Evolutionary conservation across 495 filamentous ascomycete genomes (phyloP), one percentile per base, ranked within the genome.

Genomic region (Penicillium fimorum): DNA sequence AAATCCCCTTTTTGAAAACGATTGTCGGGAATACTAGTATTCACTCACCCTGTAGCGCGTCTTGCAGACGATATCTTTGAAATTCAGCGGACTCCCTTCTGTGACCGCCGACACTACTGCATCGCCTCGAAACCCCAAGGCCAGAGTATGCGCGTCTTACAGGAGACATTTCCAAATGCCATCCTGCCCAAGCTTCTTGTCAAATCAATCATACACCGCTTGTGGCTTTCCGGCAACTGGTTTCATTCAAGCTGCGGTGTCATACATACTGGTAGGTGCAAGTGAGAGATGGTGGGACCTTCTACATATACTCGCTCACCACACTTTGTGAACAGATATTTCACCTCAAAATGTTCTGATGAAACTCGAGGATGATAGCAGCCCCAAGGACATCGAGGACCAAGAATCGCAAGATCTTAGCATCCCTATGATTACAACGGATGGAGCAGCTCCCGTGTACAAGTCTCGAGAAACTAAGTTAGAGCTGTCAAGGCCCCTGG

Each of bases 171-270:
- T 24, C 55, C 51, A 15, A 44, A 62, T 25, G 33, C 46, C 2
- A 48, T 25, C n/a, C 11, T 58, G 12, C 60, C 50, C 1, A 62
- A 56, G 29, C 17, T 53, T 35, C 29, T 62, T 10, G 51, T 62
- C 12, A 58, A 42, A 47, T 61, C 54, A 8, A 22, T 58, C 13
- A 58, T 58, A 27, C 47, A 38, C 42, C 56, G 52, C 7, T 35
- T 58, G n/a, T 58, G 55, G 20, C 38, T 62, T 41, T 30, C 56
- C 5, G 35, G 58, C 17, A 56, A 62, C 32, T 58, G 60, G 56
- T 33, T 58, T 20, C 55, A 62, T 53, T 51, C 56, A n/a, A 53
- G n/a, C 0, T 58, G 59, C 33, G 50, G 50, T 47, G 13, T 58
- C 35, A 30, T 43, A n/a, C 56, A 62, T 29, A 62, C 56, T 25